Conservation (phyloP, 108 stramenopile species). For the Schizochytrium sp. region DNA sequence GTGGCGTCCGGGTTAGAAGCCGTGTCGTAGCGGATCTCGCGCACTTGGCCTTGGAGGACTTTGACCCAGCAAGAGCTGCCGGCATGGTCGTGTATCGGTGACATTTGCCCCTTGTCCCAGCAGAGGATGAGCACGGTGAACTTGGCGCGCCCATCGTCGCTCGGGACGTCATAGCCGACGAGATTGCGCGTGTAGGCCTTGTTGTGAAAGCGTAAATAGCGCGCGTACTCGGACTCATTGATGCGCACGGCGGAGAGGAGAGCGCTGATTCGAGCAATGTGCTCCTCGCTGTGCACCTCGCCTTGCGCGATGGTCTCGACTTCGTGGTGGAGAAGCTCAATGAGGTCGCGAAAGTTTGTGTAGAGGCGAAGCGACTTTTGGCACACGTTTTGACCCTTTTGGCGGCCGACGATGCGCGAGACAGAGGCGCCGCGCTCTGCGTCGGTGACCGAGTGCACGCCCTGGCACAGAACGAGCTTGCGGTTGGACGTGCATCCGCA, state of each 20-base stretch:
- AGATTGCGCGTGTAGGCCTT: conserved; percentile 9
- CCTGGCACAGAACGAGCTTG: not conserved
- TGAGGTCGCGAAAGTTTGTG: conserved; percentile 14
- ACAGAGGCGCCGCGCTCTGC: conserved; percentile 3
- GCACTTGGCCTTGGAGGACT: not conserved
- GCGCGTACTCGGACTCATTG: not conserved
- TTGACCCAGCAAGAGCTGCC: conserved; percentile 14
- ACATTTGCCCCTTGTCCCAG: not conserved
- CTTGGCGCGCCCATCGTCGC: not conserved
- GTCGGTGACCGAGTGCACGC: not conserved
- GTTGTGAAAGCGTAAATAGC: not conserved
- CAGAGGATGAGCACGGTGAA: conserved; percentile 12
- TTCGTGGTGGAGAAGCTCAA: not conserved
- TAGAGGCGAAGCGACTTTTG: not conserved
- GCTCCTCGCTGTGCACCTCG: not conserved
- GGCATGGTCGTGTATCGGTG: conserved; percentile 13
- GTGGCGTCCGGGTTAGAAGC: not conserved
- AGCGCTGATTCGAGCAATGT: not conserved
- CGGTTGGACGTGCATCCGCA: not conserved
- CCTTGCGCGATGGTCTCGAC: not conserved
- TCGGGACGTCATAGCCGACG: not conserved
- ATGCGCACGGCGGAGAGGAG: not conserved
- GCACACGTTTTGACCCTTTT: not conserved
- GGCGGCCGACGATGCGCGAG: not conserved
- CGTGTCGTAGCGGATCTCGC: not conserved